Evolutionary conservation across 2,329 filamentous ascomycete genomes (phyloP).

Genomic region (Amphichorda felina): DNA sequence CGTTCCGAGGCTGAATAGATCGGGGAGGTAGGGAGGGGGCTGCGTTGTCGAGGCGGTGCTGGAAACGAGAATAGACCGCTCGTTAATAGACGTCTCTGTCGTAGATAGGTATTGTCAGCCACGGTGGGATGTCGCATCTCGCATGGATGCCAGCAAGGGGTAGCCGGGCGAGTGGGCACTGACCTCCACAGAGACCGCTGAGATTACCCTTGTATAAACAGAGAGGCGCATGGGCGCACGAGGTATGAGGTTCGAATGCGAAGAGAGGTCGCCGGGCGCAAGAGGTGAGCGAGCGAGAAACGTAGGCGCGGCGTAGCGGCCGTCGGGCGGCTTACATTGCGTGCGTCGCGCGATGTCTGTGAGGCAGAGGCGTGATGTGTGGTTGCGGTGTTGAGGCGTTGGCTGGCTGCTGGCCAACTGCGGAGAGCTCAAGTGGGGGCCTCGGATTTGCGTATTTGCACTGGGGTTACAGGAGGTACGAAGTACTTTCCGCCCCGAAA

Average conservation of each 20-base stretch:
- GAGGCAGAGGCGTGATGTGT: neutral
- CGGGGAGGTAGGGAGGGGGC: no score
- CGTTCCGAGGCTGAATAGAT: no score
- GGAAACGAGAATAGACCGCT: no score
- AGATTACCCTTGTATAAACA: no score
- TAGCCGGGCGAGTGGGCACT: neutral
- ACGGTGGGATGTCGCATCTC: no score
- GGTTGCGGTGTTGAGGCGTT: neutral
- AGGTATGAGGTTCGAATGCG: neutral
- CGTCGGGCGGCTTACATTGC: slow-evolving; percentile 3
- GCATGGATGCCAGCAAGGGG: no score
- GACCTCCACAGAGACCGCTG: neutral
- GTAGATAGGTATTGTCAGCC: no score
- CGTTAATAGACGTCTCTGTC: no score
- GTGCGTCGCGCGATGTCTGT: slow-evolving; percentile 1
- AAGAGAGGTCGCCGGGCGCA: neutral
- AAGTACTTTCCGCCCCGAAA: no score
- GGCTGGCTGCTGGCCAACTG: neutral
- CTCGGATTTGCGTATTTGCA: neutral
- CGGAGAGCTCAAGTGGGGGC: neutral
- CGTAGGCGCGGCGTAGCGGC: neutral
- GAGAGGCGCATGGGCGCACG: neutral
- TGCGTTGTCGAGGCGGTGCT: no score
- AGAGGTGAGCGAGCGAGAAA: neutral
- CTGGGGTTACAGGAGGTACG: no score